Percentiles rank a stretch among this genome's conserved stretches.
Conservation (phyloP, 176 grass and related monocot species). For the Musa troglodytarum region DNA sequence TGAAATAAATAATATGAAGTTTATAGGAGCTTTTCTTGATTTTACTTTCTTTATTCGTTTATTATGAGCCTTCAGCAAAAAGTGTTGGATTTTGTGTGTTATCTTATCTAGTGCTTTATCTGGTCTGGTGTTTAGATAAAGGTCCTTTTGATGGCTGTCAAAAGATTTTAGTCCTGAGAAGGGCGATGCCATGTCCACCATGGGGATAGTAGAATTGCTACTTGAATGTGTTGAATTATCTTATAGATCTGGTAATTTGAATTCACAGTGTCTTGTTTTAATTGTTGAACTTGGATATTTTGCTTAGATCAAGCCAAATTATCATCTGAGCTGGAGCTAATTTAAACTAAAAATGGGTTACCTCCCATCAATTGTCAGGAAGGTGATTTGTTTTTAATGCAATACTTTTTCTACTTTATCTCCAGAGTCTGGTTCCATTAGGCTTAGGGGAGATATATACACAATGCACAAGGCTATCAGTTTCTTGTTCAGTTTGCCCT, state of each 20-base stretch:
- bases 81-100: background rate
- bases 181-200: conserved; percentile 92
- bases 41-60: background rate
- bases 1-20: too few relatives aligned
- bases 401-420: conserved; percentile 15
- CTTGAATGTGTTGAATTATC: conserved; percentile 96
- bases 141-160: conserved; percentile 81
- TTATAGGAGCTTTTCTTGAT: too few relatives aligned
- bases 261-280: conserved; percentile 1
- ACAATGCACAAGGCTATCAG: conserved; percentile 99
- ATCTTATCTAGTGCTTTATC: conserved; percentile 28
- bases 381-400: background rate
- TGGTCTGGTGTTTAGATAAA: conserved; percentile 54
- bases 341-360: background rate
- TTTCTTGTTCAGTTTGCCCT: conserved; percentile 98
- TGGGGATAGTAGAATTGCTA: conserved; percentile 97
- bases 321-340: background rate
- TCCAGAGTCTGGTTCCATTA: conserved; percentile 68
- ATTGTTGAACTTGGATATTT: background rate
- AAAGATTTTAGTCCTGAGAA: conserved; percentile 91
- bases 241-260: conserved; percentile 77
- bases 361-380: background rate
- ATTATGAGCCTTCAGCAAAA: background rate
- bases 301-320: background rate
- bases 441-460: conserved; percentile 91